Percentiles rank a stretch among this genome's conserved stretches.
phyloP scores from a whole-genome alignment of 1,139 yeast genomes.

The Yamadazyma pseudoaaseri region DNA sequence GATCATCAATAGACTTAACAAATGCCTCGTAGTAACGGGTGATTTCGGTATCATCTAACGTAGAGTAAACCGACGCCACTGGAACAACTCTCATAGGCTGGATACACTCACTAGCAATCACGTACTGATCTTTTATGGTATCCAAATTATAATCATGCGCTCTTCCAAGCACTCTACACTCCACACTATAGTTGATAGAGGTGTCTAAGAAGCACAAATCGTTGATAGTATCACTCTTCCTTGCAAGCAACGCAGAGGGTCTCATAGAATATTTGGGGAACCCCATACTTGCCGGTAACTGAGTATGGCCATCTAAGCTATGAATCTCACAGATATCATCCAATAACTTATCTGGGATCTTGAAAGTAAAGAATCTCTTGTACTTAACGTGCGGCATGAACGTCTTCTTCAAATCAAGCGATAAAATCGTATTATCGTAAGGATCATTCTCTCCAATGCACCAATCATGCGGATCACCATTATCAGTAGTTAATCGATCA shows the following conservation, averaged over 20 bases:
- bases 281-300: constrained; percentile 41
- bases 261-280: constrained; percentile 22
- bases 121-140: constrained; percentile 31
- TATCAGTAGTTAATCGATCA: constrained; percentile 42
- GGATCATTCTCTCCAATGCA: constrained; percentile 49
- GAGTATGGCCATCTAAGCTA: constrained; percentile 34
- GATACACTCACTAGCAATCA: constrained; percentile 35
- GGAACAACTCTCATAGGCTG: constrained; percentile 41
- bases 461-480: constrained; percentile 52
- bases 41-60: constrained; percentile 21
- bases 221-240: constrained; percentile 19
- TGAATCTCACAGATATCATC: constrained; percentile 43
- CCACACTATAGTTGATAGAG: constrained; percentile 36
- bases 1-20: constrained; percentile 28
- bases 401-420: constrained; percentile 37
- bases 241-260: constrained; percentile 25
- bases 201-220: constrained; percentile 43
- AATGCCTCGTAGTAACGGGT: constrained; percentile 38
- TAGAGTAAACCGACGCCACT: constrained; percentile 20
- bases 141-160: constrained; percentile 33
- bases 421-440: constrained; percentile 35
- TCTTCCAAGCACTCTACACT: constrained; percentile 44
- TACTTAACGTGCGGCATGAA: constrained; percentile 41
- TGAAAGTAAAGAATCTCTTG: constrained; percentile 43
- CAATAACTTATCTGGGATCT: constrained; percentile 40